Base-by-base conservation (phyloP, 805 yeast species). In the Grigorovia humatica region DNA sequence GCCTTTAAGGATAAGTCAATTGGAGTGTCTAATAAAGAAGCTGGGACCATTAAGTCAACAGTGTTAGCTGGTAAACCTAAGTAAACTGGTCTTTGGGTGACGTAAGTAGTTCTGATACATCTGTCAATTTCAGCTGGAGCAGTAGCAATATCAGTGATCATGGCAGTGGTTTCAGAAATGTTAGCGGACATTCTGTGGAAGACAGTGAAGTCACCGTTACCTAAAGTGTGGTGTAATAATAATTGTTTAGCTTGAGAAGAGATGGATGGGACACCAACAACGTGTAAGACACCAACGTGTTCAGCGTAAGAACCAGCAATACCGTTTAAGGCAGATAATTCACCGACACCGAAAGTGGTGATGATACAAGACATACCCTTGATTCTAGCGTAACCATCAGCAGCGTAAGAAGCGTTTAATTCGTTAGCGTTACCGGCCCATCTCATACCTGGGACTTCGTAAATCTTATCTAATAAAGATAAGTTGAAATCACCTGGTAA, bases 391-490 rank as follows among this genome's bases (percentile, higher is more conserved):
- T 87, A 87, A 57, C 95, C 96, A 69, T 87, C 96, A 46, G 93
- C 89, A 50, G 95, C 85, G 58, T 64, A 64, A 44, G 93, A 86
- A 46, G 95, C 93, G 68, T 88, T 88, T 72, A 87, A 77, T 73
- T 87, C 95, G 71, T 88, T 87, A 66, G 93, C 86, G 69, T 87
- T 86, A 63, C 95, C 96, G 48, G 87, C 89, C 96, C 95, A 87
- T 73, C 85, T 78, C 70, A 87, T 65, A 46, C 85, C 87, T 40
- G 78, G 81, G 48, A 83, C 87, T 62, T 82, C 86, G 67, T 83
- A 81, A 62, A 85, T 75, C 65, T 84, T 81, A 65, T 85, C 90
- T 55, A 85, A 72, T 50, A 85, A 70, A 18, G 86, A 72, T 66
- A 83, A 74, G 75, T 84, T 85, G 79, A 83, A 84, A 70, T 85